Percentiles rank a stretch among this genome's conserved stretches.
Evolutionary conservation across 345 rosid species (phyloP).

Genomic region (Pistacia atlantica): DNA sequence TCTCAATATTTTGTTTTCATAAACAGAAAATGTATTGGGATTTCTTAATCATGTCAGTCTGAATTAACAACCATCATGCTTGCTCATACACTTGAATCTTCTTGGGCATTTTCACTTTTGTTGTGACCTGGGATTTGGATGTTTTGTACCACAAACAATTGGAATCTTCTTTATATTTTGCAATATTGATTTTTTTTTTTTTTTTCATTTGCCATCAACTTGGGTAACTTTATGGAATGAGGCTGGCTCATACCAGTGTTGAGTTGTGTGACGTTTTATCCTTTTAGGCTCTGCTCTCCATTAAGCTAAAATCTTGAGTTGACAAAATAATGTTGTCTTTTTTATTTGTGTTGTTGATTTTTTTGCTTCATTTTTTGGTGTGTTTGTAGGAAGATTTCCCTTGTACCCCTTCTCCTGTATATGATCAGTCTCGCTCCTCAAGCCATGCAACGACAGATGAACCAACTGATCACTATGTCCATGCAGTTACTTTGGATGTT

Average conservation of each 20-base stretch:
- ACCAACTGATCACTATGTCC: slow-evolving; percentile 47
- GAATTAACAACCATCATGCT: neutral
- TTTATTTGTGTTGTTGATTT: too few relatives aligned
- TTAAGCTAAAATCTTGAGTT: neutral
- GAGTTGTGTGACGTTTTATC: neutral
- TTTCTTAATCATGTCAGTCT: neutral
- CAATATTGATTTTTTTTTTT: neutral
- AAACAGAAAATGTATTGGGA: neutral
- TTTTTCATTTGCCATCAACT: neutral
- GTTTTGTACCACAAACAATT: too few relatives aligned
- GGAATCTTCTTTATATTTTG: neutral
- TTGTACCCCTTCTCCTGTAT: slow-evolving; percentile 80
- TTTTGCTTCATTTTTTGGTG: slow-evolving; percentile 3
- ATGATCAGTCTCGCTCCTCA: slow-evolving; percentile 72
- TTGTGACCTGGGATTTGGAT: neutral
- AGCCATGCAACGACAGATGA: slow-evolving; percentile 61
- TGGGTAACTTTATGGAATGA: neutral
- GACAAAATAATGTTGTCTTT: too few relatives aligned
- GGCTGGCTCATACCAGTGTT: neutral
- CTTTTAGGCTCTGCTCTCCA: neutral
- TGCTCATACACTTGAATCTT: neutral
- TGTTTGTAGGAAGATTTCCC: slow-evolving; percentile 50
- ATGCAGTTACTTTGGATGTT: slow-evolving; percentile 44
- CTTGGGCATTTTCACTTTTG: neutral
- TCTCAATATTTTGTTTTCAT: neutral